These are phyloP conservation scores for Coelastrella sp. DNA, from an alignment of 139 green algal genomes.

Conservation along the genomic window DNA sequence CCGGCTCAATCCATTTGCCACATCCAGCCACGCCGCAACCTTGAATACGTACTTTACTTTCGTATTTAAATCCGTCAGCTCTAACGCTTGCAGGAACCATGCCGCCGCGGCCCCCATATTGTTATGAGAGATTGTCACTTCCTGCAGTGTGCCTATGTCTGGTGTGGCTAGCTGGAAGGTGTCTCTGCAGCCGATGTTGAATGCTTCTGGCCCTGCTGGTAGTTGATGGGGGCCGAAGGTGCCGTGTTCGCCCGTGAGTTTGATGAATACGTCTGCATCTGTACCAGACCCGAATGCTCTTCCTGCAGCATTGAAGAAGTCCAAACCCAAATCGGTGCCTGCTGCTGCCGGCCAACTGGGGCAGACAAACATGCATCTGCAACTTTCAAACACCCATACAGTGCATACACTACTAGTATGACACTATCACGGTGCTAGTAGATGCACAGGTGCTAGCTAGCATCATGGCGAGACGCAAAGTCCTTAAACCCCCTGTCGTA, in stretches of 20 bases:
- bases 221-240: conserved; percentile 64
- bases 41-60: conserved; percentile 53
- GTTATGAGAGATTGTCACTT: conserved; percentile 67
- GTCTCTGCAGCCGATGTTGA: conserved; percentile 67
- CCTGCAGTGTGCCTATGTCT: conserved; percentile 61
- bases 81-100: conserved; percentile 63
- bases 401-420: too few relatives aligned
- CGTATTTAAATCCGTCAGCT: conserved; percentile 55
- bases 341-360: too few relatives aligned
- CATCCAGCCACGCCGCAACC: conserved; percentile 72
- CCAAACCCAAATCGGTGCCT: too few relatives aligned
- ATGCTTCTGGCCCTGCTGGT: conserved; percentile 59
- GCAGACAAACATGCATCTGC: too few relatives aligned
- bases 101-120: conserved; percentile 65
- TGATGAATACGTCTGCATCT: conserved; percentile 70
- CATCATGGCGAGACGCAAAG: too few relatives aligned
- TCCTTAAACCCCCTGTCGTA: too few relatives aligned
- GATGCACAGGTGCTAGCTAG: too few relatives aligned
- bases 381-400: too few relatives aligned
- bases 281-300: conserved; percentile 62
- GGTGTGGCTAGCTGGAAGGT: conserved; percentile 62
- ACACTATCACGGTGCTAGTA: too few relatives aligned
- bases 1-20: conserved; percentile 51
- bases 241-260: conserved; percentile 48
- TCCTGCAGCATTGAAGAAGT: conserved; percentile 15